Evolutionary conservation across 208 protist species (phyloP).

Genomic region (Leishmania lainsoni): DNA sequence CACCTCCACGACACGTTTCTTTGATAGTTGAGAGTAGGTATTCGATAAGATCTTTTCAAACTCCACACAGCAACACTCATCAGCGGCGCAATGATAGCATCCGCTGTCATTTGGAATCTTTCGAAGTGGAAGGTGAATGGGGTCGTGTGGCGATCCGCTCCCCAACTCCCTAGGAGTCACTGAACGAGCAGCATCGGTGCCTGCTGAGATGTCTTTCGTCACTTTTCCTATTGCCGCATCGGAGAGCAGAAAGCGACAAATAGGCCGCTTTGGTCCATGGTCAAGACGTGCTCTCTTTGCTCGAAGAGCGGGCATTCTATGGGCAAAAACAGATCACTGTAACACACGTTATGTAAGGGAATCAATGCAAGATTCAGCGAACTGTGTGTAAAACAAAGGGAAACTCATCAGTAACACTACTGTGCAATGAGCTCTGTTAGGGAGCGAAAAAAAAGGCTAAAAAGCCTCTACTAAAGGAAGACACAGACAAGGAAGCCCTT

Average conservation of each 20-base stretch:
- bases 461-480: constrained; percentile 34
- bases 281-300: constrained; percentile 22
- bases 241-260: constrained; percentile 41
- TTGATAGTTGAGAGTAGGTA: constrained; percentile 44
- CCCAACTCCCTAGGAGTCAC: constrained; percentile 37
- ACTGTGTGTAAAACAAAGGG: neutral
- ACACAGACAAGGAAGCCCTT: neutral
- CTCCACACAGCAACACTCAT: constrained; percentile 52
- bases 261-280: constrained; percentile 15
- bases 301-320: constrained; percentile 23
- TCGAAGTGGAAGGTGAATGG: constrained; percentile 57
- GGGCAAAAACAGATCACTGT: constrained; percentile 8
- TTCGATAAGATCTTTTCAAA: constrained; percentile 53
- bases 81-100: constrained; percentile 63
- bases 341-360: neutral
- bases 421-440: neutral
- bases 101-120: constrained; percentile 52
- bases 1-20: constrained; percentile 78
- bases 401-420: neutral
- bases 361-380: too few relatives aligned
- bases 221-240: constrained; percentile 35
- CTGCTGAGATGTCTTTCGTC: constrained; percentile 6
- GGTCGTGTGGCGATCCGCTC: constrained; percentile 50
- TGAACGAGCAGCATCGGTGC: constrained; percentile 18
- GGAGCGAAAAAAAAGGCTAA: constrained; percentile 30